Evolutionary conservation across 768 basidiomycete genomes (phyloP).

Genomic region (Hygrocybe coccinea): DNA sequence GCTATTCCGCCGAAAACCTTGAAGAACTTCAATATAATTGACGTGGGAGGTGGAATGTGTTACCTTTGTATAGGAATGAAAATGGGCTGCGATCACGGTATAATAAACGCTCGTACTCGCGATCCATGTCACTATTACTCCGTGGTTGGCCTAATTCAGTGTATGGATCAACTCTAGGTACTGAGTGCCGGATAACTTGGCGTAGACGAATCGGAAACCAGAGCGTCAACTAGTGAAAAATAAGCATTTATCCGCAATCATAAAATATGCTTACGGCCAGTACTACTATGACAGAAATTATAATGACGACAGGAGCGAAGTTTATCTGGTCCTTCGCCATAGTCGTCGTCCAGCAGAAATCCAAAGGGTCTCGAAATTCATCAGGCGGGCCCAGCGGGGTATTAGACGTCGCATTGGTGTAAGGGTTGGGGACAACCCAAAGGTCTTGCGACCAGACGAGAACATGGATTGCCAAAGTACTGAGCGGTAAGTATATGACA

Average conservation of each 20-base stretch:
- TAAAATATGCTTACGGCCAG: slow-evolving; percentile 39
- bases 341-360: slow-evolving; percentile 78
- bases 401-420: slow-evolving; percentile 49
- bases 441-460: slow-evolving; percentile 74
- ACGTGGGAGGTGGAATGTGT: slow-evolving; percentile 10
- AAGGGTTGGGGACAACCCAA: slow-evolving; percentile 69
- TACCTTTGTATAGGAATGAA: slow-evolving; percentile 65
- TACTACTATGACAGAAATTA: slow-evolving; percentile 52
- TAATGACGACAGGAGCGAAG: slow-evolving; percentile 57
- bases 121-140: slow-evolving; percentile 52
- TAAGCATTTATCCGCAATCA: not conserved
- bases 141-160: slow-evolving; percentile 68
- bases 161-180: slow-evolving; percentile 61
- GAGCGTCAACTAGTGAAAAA: slow-evolving; percentile 48
- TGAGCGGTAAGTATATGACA: slow-evolving; percentile 69
- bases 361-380: slow-evolving; percentile 55
- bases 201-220: slow-evolving; percentile 68
- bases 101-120: slow-evolving; percentile 65
- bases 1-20: slow-evolving; percentile 69
- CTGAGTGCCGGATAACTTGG: slow-evolving; percentile 48
- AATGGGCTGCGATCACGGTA: slow-evolving; percentile 62
- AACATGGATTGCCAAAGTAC: slow-evolving; percentile 72
- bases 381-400: slow-evolving; percentile 54
- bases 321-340: slow-evolving; percentile 68
- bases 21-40: not conserved